Evolutionary conservation across 2,329 filamentous ascomycete genomes (phyloP).

Genomic region (Fusarium mundagurra): DNA sequence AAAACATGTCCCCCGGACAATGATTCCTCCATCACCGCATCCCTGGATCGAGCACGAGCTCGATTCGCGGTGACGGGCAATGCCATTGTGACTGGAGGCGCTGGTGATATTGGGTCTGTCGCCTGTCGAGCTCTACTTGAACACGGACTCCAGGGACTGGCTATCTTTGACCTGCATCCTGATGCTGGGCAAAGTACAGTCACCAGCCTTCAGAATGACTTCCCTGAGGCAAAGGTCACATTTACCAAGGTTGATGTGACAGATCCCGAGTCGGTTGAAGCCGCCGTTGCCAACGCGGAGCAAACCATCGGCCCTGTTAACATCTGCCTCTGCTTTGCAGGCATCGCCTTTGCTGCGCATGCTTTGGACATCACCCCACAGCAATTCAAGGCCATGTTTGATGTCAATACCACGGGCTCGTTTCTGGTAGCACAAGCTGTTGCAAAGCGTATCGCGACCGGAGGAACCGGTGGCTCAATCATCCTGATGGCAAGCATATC

Average conservation of each 20-base stretch:
- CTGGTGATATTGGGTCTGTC: slow-evolving; percentile 9
- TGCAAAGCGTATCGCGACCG: slow-evolving; percentile 47
- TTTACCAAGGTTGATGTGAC: slow-evolving; percentile 15
- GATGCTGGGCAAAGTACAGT: background rate
- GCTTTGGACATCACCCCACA: slow-evolving; percentile 67
- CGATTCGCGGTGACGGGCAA: background rate
- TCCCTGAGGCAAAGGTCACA: background rate
- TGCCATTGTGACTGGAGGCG: slow-evolving; percentile 7
- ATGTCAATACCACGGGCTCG: slow-evolving; percentile 76
- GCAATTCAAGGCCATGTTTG: slow-evolving; percentile 72
- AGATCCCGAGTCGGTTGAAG: background rate
- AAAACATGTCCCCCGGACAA: background rate
- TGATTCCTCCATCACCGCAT: fast-evolving
- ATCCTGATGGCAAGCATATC: slow-evolving; percentile 75
- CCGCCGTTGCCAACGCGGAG: background rate
- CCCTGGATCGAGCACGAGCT: background rate
- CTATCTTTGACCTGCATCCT: slow-evolving; percentile 7
- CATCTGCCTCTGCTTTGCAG: slow-evolving; percentile 17
- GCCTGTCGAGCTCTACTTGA: slow-evolving; percentile 11
- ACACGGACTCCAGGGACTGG: slow-evolving; percentile 2
- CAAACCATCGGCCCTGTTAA: background rate
- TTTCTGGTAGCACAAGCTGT: slow-evolving; percentile 76
- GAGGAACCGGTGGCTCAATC: slow-evolving; percentile 68
- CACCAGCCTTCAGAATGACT: background rate
- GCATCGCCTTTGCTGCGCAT: slow-evolving; percentile 52